Conservation (phyloP, 495 filamentous ascomycete genomes). For the Hyaloscypha variabilis region DNA sequence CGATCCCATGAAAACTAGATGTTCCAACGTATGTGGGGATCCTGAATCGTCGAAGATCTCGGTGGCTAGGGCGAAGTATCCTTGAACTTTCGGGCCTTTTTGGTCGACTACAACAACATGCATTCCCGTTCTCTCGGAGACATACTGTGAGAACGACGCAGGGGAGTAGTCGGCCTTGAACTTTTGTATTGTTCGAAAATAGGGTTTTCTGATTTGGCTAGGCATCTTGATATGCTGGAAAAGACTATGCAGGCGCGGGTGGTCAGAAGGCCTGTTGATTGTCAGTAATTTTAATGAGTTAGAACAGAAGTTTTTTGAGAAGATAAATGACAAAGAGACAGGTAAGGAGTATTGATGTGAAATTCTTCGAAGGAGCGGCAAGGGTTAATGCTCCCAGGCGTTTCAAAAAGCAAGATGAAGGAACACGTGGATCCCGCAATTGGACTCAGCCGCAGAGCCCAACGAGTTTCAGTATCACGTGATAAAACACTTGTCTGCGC, state of each 20-base stretch:
- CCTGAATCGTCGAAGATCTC: conserved; percentile 98
- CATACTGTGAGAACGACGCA: conserved; percentile 80
- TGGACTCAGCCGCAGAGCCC: neutral
- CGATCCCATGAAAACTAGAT: conserved; percentile 97
- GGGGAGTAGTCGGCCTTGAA: conserved; percentile 90
- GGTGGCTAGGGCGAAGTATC: conserved; percentile 93
- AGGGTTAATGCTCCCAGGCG: too few species aligned
- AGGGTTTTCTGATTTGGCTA: conserved; percentile 31
- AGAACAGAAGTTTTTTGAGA: neutral
- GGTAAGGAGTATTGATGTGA: neutral
- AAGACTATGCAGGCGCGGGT: neutral
- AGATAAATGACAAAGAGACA: neutral
- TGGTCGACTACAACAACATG: conserved; percentile 88
- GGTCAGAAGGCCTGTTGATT: neutral
- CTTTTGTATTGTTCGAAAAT: conserved; percentile 81
- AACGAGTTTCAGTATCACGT: neutral
- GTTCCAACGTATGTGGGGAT: conserved; percentile 93
- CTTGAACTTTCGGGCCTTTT: conserved; percentile 90
- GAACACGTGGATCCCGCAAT: neutral
- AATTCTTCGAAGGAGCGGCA: too few species aligned
- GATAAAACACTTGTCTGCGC: neutral
- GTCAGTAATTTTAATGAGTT: neutral
- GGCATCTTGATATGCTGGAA: conserved; percentile 21
- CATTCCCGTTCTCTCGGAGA: conserved; percentile 86
- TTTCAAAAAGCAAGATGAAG: neutral